Evolutionary conservation across 2,329 filamentous ascomycete species (phyloP), one percentile per base, ranked within the genome.

Genomic region (Cladosporium austrohemisphaericum): DNA sequence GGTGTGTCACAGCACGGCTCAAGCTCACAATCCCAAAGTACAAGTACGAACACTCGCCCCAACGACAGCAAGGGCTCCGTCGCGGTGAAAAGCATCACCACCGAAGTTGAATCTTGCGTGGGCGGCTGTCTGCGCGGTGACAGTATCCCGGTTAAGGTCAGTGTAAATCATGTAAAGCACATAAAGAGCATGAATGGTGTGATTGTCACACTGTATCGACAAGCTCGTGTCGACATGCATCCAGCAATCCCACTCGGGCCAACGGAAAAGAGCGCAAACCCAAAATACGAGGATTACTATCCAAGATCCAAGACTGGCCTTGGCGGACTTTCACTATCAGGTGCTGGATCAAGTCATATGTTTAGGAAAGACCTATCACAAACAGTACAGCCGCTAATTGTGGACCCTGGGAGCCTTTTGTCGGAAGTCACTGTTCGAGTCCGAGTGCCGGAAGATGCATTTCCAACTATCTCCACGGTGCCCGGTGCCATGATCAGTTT

Each of bases 401-500:
- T 97, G 47, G 86, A 97, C 61, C 92, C 91, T 0, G 73, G 68
- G 20, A 90, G 84, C 1, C 76, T 96, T 57, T 85, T 83, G 16
- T 83, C 90, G 1, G 85, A 85, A 37, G 81, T 97, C 33, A 93
- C 85, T 13, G 86, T 90, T 3, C 86, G 86, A 3, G 81, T 98
- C 13, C 83, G 88, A 57, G 81, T 97, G 2, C 93, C 93, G 0
- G 89, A 95, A 55, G 88, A 95, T 61, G 83, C 84, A 0, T 97
- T 97, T 59, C 92, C 93, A 0, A 95, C 91, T 2, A 97, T 97
- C 54, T 83, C 83, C 22, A 85, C 84, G 48, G 89, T 96, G 0
- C 93, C 93, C 0, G 90, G 92, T 3, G 85, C 88, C 26, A 93
- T 97, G 84, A 93, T 98, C 56, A 90, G 85, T 59, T 97, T 98